phyloP scores from a whole-genome alignment of 2,329 filamentous ascomycete species.

The Emmonsia crescens region DNA sequence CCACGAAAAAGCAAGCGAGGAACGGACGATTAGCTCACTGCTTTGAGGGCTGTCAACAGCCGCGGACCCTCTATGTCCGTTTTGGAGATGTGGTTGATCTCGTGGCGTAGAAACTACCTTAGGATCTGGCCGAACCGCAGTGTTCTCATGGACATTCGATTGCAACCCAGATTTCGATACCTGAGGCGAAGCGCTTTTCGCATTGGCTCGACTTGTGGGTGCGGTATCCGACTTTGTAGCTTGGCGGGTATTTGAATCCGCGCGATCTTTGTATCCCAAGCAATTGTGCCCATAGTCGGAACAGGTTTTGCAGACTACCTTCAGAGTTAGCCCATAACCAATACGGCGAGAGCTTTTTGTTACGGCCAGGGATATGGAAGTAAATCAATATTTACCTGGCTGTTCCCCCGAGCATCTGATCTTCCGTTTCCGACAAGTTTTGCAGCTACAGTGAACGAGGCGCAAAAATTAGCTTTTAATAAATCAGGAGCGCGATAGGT shows the following conservation, averaged over 20 bases:
- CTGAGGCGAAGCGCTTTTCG: neutral
- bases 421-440: conserved; percentile 65
- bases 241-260: conserved; percentile 13
- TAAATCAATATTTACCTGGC: conserved; percentile 36
- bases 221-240: conserved; percentile 21
- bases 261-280: conserved; percentile 52
- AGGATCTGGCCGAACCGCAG: neutral
- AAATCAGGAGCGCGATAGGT: neutral
- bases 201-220: conserved; percentile 7
- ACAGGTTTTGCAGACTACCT: conserved; percentile 56
- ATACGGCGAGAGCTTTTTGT: neutral
- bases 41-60: conserved; percentile 27
- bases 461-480: neutral
- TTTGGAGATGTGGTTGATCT: neutral
- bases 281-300: conserved; percentile 60
- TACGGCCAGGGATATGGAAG: neutral
- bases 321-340: neutral
- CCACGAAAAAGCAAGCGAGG: neutral
- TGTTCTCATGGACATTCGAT: neutral
- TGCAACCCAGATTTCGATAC: neutral
- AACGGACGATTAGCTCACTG: conserved; percentile 19
- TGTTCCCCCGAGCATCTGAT: conserved; percentile 65
- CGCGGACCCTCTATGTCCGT: conserved; percentile 14
- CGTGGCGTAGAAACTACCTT: neutral
- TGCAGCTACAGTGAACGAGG: conserved; percentile 40